phyloP scores from a whole-genome alignment of 352 stramenopile species.

The Pythium chondricola region DNA sequence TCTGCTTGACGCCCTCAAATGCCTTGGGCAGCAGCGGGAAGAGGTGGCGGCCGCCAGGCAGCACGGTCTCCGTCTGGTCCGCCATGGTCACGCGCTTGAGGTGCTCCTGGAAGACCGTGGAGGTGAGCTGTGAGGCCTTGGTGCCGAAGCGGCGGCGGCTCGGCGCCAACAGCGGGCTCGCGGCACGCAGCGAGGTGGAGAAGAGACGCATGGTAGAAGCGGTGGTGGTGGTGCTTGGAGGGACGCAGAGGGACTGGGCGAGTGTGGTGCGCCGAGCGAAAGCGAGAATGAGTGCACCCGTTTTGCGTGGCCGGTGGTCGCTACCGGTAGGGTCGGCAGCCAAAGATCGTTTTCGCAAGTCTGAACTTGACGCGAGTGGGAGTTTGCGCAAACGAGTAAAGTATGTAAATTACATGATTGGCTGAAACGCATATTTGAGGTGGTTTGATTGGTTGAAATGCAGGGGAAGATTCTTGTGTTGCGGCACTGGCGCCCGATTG shows the following conservation, averaged over 20 bases:
- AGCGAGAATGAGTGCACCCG: constrained; percentile 20
- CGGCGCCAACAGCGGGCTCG: constrained; percentile 32
- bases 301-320: constrained; percentile 1
- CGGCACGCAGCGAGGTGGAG: constrained; percentile 39
- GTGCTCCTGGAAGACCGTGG: constrained; percentile 63
- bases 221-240: neutral
- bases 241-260: neutral
- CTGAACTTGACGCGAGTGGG: neutral
- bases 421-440: neutral
- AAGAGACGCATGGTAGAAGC: constrained; percentile 50
- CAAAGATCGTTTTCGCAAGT: constrained; percentile 29
- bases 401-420: constrained; percentile 12
- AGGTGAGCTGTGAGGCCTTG: constrained; percentile 56
- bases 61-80: constrained; percentile 65
- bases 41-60: constrained; percentile 86
- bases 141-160: constrained; percentile 48
- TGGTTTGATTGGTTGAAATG: constrained; percentile 14
- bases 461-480: constrained; percentile 23
- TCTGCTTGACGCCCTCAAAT: constrained; percentile 95
- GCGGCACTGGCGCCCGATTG: neutral
- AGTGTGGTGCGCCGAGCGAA: constrained; percentile 14
- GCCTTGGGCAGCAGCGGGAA: constrained; percentile 94
- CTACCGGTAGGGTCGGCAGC: constrained; percentile 5
- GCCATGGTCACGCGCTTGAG: constrained; percentile 77
- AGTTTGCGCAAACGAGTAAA: constrained; percentile 23